Evolutionary conservation across 805 yeast genomes (phyloP).

Genomic region (Pichia scutulata): DNA sequence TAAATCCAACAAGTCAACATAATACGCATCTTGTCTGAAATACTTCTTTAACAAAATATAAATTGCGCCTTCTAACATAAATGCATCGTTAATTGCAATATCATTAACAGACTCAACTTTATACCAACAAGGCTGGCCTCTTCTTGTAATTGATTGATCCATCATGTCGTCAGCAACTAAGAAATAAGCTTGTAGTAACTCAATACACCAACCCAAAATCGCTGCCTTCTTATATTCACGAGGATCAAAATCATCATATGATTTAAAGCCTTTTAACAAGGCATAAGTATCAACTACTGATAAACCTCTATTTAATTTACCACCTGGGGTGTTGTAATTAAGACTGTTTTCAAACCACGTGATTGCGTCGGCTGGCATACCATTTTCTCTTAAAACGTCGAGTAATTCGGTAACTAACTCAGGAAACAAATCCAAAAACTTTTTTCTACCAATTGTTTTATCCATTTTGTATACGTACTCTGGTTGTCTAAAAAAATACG

Average conservation of each 20-base stretch:
- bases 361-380: conserved; percentile 80
- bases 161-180: conserved; percentile 97
- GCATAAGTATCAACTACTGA: conserved; percentile 92
- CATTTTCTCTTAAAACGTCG: conserved; percentile 53
- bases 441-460: conserved; percentile 38
- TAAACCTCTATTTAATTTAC: conserved; percentile 92
- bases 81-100: conserved; percentile 95
- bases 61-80: conserved; percentile 93
- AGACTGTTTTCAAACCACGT: conserved; percentile 73
- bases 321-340: conserved; percentile 90
- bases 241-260: conserved; percentile 45
- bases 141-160: conserved; percentile 93
- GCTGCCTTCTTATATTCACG: conserved; percentile 81
- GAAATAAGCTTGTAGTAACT: conserved; percentile 91
- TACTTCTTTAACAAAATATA: conserved; percentile 83
- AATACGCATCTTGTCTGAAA: conserved; percentile 74
- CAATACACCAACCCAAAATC: conserved; percentile 91
- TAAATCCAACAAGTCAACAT: conserved; percentile 83
- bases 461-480: conserved; percentile 19
- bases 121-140: conserved; percentile 99
- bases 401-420: conserved; percentile 68
- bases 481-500: background rate
- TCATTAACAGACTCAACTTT: conserved; percentile 70
- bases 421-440: conserved; percentile 66
- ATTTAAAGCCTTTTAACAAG: conserved; percentile 57